A percentile compares a stretch with the other conserved stretches of the same genome.
These are phyloP conservation scores for Calonectria fujianensis DNA, from an alignment of 2,329 filamentous ascomycete genomes.

Conservation along the genomic window DNA sequence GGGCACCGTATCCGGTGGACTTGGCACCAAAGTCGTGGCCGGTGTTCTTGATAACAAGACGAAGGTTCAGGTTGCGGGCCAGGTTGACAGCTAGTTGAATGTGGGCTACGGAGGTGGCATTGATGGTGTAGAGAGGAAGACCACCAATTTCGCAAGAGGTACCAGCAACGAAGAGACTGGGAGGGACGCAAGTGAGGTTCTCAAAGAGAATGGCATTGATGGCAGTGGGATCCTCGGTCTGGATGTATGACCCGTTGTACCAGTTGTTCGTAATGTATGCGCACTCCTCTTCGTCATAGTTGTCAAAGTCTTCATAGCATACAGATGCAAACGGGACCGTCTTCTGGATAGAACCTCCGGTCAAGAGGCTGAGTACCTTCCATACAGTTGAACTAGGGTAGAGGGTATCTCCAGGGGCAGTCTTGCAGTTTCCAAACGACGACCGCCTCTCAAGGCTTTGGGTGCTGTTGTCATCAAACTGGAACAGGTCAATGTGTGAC, in stretches of 20 bases:
- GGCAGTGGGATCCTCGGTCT: conserved; percentile 61
- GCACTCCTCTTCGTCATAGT: conserved; percentile 39
- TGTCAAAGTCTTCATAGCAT: conserved; percentile 54
- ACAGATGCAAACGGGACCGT: conserved; percentile 58
- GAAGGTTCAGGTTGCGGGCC: conserved; percentile 66
- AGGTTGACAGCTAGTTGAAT: conserved; percentile 69
- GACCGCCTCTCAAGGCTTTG: conserved; percentile 28
- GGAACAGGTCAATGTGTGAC: conserved; percentile 58
- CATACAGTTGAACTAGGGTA: conserved; percentile 55
- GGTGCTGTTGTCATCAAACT: conserved; percentile 53
- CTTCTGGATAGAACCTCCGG: conserved; percentile 57
- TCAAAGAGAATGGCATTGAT: conserved; percentile 64
- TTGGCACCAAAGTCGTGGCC: conserved; percentile 73
- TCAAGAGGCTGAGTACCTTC: conserved; percentile 58
- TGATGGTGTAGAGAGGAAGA: conserved; percentile 65
- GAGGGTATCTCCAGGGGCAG: conserved; percentile 54
- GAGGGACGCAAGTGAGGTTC: conserved; percentile 60
- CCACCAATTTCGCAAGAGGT: conserved; percentile 62
- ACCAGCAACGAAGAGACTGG: conserved; percentile 50
- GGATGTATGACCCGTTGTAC: conserved; percentile 45
- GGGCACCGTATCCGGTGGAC: conserved; percentile 70
- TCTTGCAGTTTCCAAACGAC: conserved; percentile 54
- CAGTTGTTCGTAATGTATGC: conserved; percentile 44
- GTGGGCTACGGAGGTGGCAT: conserved; percentile 63
- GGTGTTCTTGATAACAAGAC: conserved; percentile 69